phyloP scores from a whole-genome alignment of 139 green algal genomes.

The Dunaliella sp. region DNA sequence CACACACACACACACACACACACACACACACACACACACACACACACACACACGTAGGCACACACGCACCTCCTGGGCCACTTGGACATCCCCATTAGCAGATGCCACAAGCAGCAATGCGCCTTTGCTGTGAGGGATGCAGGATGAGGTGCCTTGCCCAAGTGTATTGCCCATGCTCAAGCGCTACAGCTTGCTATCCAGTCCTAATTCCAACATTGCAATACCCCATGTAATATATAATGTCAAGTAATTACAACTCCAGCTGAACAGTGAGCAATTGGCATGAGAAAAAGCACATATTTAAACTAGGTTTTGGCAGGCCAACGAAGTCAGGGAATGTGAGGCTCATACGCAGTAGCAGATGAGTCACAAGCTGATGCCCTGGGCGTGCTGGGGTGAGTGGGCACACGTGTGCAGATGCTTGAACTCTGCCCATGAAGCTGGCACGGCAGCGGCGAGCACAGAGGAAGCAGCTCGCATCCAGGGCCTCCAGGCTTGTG shows the following conservation, averaged over 20 bases:
- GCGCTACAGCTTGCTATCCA: background rate
- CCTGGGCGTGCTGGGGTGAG: slow-evolving; percentile 69
- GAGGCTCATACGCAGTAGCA: background rate
- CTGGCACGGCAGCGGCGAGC: too few relatives aligned
- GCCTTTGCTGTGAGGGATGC: slow-evolving; percentile 23
- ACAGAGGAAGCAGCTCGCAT: too few relatives aligned
- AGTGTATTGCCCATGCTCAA: slow-evolving; percentile 3
- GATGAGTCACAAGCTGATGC: slow-evolving; percentile 21
- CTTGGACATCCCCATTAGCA: slow-evolving; percentile 33
- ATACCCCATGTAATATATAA: background rate
- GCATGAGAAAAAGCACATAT: background rate
- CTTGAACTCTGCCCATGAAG: too few relatives aligned
- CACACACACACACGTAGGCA: background rate
- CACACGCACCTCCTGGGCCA: slow-evolving; percentile 32
- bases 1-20: background rate
- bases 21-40: background rate
- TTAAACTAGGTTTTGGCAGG: background rate
- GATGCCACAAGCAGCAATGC: slow-evolving; percentile 35
- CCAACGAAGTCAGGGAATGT: background rate
- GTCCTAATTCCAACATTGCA: background rate
- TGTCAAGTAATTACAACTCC: background rate
- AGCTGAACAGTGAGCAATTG: background rate
- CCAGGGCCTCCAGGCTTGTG: too few relatives aligned
- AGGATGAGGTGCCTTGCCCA: background rate
- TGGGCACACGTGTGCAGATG: slow-evolving; percentile 66